A percentile compares a stretch with the other conserved stretches of the same genome.
These are phyloP conservation scores for Oryza glaberrima DNA, from an alignment of 176 grass and related monocot genomes.

Conservation along the genomic window DNA sequence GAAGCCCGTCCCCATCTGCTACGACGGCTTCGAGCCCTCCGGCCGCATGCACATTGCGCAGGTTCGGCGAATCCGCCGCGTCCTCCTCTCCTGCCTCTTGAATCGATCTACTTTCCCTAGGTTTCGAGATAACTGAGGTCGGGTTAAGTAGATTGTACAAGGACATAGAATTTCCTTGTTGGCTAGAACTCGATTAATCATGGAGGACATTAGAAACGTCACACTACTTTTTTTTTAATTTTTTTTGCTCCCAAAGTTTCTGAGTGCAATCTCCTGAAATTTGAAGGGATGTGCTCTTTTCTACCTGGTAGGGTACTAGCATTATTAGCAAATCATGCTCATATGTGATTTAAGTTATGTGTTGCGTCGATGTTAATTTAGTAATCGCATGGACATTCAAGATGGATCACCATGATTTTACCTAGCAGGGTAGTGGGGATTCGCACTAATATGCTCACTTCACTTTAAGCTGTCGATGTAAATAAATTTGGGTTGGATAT, in stretches of 20 bases:
- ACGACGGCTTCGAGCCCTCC: conserved; percentile 83
- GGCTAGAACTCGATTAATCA: neutral
- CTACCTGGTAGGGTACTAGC: neutral
- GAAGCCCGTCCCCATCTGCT: conserved; percentile 69
- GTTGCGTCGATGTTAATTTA: neutral
- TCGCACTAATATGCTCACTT: neutral
- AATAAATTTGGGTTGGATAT: neutral
- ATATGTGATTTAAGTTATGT: neutral
- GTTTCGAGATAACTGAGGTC: neutral
- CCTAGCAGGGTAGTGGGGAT: neutral
- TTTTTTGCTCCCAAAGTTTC: neutral
- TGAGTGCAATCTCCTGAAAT: neutral
- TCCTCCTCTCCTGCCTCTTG: too few relatives aligned
- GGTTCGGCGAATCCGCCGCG: conserved; percentile 16
- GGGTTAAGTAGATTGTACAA: neutral
- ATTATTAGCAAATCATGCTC: neutral
- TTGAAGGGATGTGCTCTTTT: neutral
- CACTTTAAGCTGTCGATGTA: neutral
- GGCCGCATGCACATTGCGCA: conserved; percentile 85
- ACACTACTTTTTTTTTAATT: neutral
- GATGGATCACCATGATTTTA: neutral
- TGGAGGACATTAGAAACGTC: neutral
- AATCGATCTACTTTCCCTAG: neutral
- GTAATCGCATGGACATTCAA: neutral
- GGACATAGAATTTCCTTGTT: neutral